These are phyloP conservation scores for Musa troglodytarum DNA, from an alignment of 176 grass and related monocot genomes.

Conservation along the genomic window DNA sequence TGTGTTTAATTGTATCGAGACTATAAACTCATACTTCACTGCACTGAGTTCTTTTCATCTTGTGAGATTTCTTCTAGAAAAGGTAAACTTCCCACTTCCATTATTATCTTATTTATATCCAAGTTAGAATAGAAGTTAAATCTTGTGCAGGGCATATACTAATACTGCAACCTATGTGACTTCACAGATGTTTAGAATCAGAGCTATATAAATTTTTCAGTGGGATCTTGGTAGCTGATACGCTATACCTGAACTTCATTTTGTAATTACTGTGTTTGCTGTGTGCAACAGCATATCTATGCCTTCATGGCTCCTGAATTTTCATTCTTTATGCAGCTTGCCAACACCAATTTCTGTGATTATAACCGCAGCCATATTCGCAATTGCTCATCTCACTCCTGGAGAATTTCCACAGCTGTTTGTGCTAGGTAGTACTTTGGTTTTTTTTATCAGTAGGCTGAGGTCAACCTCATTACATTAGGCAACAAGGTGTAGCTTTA, in stretches of 20 bases:
- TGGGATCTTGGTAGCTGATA: too few relatives aligned
- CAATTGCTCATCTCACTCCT: slow-evolving; percentile 81
- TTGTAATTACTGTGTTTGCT: not conserved
- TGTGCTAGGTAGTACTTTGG: slow-evolving; percentile 56
- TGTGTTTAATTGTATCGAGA: too few relatives aligned
- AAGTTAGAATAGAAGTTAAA: too few relatives aligned
- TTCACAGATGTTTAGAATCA: not conserved
- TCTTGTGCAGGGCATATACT: too few relatives aligned
- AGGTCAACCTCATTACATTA: not conserved
- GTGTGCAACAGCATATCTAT: not conserved
- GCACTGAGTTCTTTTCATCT: too few relatives aligned
- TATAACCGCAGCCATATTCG: slow-evolving; percentile 74
- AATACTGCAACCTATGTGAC: not conserved
- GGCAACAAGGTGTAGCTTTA: not conserved
- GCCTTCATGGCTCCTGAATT: not conserved
- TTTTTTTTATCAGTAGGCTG: not conserved
- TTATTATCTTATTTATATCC: too few relatives aligned
- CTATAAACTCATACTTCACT: too few relatives aligned
- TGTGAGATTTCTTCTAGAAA: too few relatives aligned
- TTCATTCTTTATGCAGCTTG: slow-evolving; percentile 41
- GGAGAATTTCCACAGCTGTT: slow-evolving; percentile 86
- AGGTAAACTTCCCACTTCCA: too few relatives aligned
- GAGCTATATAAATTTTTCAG: not conserved
- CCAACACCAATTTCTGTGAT: slow-evolving; percentile 70
- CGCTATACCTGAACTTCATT: not conserved